Evolutionary conservation across 768 basidiomycete genomes (phyloP), one percentile per base, ranked within the genome.

Genomic region (Collybiopsis luxurians): DNA sequence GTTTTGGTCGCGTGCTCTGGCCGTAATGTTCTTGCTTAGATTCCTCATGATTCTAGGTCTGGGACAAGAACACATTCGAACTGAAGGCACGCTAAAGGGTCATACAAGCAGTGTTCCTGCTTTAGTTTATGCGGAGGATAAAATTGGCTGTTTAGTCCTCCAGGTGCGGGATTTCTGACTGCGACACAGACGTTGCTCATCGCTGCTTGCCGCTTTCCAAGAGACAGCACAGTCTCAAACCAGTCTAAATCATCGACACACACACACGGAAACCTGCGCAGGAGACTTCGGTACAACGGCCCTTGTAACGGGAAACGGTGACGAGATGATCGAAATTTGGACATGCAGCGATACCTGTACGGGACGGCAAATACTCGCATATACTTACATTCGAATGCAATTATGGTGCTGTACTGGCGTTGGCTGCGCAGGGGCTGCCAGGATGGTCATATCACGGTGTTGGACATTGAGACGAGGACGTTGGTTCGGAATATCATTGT

Each of bases 311-410:
- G 94, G 94, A 13, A 89, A 92, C 58, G 96, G 96, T 0, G 96
- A 98, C 60, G 92, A 94, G 65, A 83, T 82, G 4, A 85, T 98
- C 64, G 97, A 96, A 76, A 89, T 91, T n/a, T 92, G 90, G 90
- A 69, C 75, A 11, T 86, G 86, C 59, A 73, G 75, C 31, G 45
- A 69, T 2, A 64, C 66, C 12, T 74, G 76, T 13, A 84, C 81
- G n/a, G n/a, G n/a, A n/a, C n/a, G n/a, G n/a, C n/a, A n/a, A n/a
- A n/a, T n/a, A n/a, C 0, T 69, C 67, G 19, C 72, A 84, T 3
- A 64, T 82, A 21, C 84, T 90, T 60, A 84, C 87, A 3, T 92
- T 91, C 59, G 77, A 82, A 27, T 90, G 88, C 63, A 77, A 71
- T 53, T 84, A 84, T 61, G 91, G 94, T 1, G 95, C 93, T 0